Evolutionary conservation across 257 asterid species (phyloP).

Genomic region (Jacaranda mimosifolia): DNA sequence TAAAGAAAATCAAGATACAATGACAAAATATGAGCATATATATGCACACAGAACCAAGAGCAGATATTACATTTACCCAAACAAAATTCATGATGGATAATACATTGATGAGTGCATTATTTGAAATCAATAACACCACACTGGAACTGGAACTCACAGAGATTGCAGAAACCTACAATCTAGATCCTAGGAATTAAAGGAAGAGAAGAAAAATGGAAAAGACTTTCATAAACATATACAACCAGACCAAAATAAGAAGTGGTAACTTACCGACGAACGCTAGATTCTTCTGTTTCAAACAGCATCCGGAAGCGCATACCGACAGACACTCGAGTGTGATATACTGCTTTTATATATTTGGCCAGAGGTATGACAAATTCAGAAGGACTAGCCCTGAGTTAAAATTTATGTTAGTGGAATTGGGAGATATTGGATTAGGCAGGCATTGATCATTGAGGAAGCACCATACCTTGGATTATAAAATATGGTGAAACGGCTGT

Average conservation of each 20-base stretch:
- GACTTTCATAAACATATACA: neutral
- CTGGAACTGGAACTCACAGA: too few relatives aligned
- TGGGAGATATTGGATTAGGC: neutral
- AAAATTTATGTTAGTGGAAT: slow-evolving; percentile 26
- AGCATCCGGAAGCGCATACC: slow-evolving; percentile 89
- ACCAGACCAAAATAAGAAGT: neutral
- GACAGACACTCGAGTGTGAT: slow-evolving; percentile 77
- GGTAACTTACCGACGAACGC: slow-evolving; percentile 72
- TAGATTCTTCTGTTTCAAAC: slow-evolving; percentile 84
- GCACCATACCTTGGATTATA: slow-evolving; percentile 72
- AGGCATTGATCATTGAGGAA: slow-evolving; percentile 15
- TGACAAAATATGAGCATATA: neutral
- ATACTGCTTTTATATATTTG: slow-evolving; percentile 68
- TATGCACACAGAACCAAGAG: neutral
- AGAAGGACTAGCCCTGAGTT: slow-evolving; percentile 70
- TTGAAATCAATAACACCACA: too few relatives aligned
- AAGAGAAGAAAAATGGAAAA: neutral
- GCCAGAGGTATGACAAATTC: slow-evolving; percentile 81
- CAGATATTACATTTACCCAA: neutral
- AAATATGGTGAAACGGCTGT: slow-evolving; percentile 80
- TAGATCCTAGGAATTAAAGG: neutral
- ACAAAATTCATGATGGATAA: neutral
- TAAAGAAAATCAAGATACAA: neutral
- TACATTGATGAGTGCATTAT: too few relatives aligned
- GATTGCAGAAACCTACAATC: too few relatives aligned